Evolutionary conservation across 2,329 filamentous ascomycete species (phyloP), one percentile per base, ranked within the genome.

Genomic region (Pseudocercospora macadamiae): DNA sequence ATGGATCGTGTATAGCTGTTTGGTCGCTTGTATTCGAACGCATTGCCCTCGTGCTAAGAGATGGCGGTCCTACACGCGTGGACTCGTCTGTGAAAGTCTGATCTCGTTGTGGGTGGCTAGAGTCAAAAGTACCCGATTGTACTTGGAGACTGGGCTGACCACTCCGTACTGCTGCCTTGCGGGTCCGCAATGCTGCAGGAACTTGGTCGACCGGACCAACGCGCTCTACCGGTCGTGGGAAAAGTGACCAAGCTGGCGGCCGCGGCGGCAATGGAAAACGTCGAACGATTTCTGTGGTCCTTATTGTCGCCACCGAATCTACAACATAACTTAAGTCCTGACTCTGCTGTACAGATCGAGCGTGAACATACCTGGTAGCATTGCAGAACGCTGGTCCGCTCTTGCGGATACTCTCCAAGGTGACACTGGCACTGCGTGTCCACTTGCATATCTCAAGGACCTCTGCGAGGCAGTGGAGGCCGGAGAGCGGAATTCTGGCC

Each of bases 201-300:
- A 14, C 9, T n/a, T 16, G 3, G 8, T 30, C 26, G 16, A 32
- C 23, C 6, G 8, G 7, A 34, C 14, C 47, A 14, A 16, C 18
- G 1, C 21, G 25, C 16, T 34, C 26, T 12, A n/a, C 9, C 18
- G 18, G n/a, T 32, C 26, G 47, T 32, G 47, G 47, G n/a, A 49
- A 34, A 3, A 49, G 16, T 18, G 47, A 49, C 47, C 47, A 49
- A 19, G 47, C 47, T 30, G 47, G 47, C 9, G 14, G 14, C n/a
- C 47, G 47, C 3, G 66, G 65, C 6, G 68, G 68, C 6, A 36
- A 39, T 3, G 69, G 68, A 39, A 71, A 71, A 9, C 59, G 59
- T 8, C 57, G 28, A 25, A 70, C 57, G 4, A 70, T 21, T 3
- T 70, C 66, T 14, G 48, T 51, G 6, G 68, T 69, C 23, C 65